Conservation (phyloP, 345 rosid genomes). For the Citrus glauca region DNA sequence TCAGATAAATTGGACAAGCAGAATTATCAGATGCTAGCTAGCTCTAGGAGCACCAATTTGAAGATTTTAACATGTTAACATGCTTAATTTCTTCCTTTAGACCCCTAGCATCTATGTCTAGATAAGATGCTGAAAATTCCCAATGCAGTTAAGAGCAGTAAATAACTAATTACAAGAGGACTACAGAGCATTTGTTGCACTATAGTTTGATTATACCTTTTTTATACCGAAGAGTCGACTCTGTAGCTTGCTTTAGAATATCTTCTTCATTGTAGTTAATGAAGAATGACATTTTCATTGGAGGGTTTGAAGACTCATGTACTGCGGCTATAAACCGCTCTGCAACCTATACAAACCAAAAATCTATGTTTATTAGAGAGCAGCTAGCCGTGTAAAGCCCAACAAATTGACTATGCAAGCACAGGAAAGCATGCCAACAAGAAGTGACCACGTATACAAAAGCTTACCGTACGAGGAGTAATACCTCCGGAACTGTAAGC, state of each 20-base stretch:
- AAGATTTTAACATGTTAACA: too few species aligned
- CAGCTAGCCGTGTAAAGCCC: too few species aligned
- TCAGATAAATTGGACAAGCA: neutral
- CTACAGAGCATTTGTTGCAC: neutral
- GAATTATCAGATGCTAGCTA: neutral
- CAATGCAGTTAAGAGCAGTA: neutral
- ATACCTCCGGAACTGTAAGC: constrained; percentile 47
- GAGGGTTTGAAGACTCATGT: constrained; percentile 33
- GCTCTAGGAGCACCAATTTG: neutral
- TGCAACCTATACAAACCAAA: constrained; percentile 39
- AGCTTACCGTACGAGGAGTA: constrained; percentile 46
- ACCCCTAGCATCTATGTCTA: too few species aligned
- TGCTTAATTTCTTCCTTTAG: too few species aligned
- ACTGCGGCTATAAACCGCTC: constrained; percentile 46
- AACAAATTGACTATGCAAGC: too few species aligned
- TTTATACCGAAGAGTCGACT: constrained; percentile 52
- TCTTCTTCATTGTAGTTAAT: constrained; percentile 42
- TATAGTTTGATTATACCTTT: constrained; percentile 31
- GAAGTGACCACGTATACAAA: neutral
- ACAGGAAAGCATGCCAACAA: neutral
- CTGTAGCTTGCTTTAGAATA: constrained; percentile 52
- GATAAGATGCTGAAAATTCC: too few species aligned
- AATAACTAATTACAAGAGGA: neutral
- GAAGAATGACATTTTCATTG: constrained; percentile 57
- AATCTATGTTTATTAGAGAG: neutral